These are phyloP conservation scores for Exophiala bonariae DNA, from an alignment of 2,329 filamentous ascomycete species.

Conservation along the genomic window DNA sequence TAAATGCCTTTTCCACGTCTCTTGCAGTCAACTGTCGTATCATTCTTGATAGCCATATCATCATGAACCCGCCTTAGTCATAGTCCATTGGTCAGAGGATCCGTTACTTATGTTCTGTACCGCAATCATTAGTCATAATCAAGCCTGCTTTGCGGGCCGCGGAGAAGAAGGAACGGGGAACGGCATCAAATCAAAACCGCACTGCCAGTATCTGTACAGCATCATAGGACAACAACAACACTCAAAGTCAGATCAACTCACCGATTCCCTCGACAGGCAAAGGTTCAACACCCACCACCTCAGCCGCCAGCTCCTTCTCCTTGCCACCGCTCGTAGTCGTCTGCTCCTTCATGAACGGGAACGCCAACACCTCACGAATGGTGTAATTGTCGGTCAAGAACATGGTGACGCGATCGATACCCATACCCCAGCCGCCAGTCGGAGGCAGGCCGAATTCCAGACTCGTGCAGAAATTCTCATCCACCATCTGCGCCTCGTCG, in stretches of 20 bases:
- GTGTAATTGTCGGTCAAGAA: conserved; percentile 94
- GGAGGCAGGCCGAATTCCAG: conserved; percentile 91
- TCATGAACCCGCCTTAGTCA: too few species aligned
- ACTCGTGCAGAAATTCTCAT: conserved; percentile 90
- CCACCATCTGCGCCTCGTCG: conserved; percentile 92
- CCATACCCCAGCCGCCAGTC: conserved; percentile 95
- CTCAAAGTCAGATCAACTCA: neutral
- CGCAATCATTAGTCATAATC: too few species aligned
- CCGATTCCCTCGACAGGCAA: conserved; percentile 13
- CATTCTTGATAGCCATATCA: too few species aligned
- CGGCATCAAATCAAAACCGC: too few species aligned
- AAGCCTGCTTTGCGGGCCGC: too few species aligned
- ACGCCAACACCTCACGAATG: conserved; percentile 93
- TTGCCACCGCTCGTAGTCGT: conserved; percentile 39
- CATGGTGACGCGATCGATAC: conserved; percentile 91
- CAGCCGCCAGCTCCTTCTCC: conserved; percentile 52
- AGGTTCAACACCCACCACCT: conserved; percentile 56
- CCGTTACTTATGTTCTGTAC: too few species aligned
- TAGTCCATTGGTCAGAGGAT: too few species aligned
- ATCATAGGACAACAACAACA: too few species aligned
- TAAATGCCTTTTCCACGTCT: too few species aligned
- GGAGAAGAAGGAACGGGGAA: too few species aligned
- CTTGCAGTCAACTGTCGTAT: too few species aligned
- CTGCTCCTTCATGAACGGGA: conserved; percentile 98
- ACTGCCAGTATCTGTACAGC: too few species aligned